A percentile compares a stretch with the other conserved stretches of the same genome.
Evolutionary conservation across 2,329 filamentous ascomycete species (phyloP).

Genomic region (Westerdykella ornata): DNA sequence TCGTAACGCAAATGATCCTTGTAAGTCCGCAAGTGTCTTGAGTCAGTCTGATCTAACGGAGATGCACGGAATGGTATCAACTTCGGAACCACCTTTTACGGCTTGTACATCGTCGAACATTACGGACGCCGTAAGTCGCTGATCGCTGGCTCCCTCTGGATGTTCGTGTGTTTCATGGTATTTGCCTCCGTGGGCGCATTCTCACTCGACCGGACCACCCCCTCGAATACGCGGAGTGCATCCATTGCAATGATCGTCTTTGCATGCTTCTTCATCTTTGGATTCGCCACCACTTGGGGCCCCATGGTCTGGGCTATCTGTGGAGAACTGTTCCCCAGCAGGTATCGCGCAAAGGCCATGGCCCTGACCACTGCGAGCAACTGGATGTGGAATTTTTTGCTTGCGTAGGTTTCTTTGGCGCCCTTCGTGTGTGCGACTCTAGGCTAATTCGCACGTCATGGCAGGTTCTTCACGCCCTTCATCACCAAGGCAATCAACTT

Average conservation of each 20-base stretch:
- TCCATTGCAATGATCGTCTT: slow-evolving; percentile 57
- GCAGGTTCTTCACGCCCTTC: slow-evolving; percentile 67
- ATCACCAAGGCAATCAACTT: slow-evolving; percentile 65
- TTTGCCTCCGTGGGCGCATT: slow-evolving; percentile 44
- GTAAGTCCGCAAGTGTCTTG: slow-evolving; percentile 19
- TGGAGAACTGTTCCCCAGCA: slow-evolving; percentile 57
- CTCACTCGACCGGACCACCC: slow-evolving; percentile 28
- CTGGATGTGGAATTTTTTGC: slow-evolving; percentile 39
- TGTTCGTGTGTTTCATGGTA: slow-evolving; percentile 53
- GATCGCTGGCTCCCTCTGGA: slow-evolving; percentile 41
- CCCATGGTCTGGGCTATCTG: slow-evolving; percentile 64
- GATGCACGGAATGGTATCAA: slow-evolving; percentile 38
- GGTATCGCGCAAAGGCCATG: slow-evolving; percentile 43
- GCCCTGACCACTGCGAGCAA: slow-evolving; percentile 39
- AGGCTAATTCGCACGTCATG: neutral
- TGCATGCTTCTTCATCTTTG: slow-evolving; percentile 60
- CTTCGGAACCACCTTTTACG: slow-evolving; percentile 42
- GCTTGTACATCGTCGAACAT: slow-evolving; percentile 42
- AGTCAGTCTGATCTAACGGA: neutral
- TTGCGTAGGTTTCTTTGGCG: slow-evolving; percentile 22
- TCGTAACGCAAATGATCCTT: slow-evolving; percentile 43
- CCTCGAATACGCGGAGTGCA: slow-evolving; percentile 25
- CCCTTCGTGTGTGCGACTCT: slow-evolving; percentile 2
- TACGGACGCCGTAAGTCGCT: slow-evolving; percentile 42
- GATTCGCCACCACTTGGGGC: slow-evolving; percentile 62